A percentile compares a stretch with the other conserved stretches of the same genome.
phyloP scores from a whole-genome alignment of 306 rosid species.

The Lathyrus aphaca region DNA sequence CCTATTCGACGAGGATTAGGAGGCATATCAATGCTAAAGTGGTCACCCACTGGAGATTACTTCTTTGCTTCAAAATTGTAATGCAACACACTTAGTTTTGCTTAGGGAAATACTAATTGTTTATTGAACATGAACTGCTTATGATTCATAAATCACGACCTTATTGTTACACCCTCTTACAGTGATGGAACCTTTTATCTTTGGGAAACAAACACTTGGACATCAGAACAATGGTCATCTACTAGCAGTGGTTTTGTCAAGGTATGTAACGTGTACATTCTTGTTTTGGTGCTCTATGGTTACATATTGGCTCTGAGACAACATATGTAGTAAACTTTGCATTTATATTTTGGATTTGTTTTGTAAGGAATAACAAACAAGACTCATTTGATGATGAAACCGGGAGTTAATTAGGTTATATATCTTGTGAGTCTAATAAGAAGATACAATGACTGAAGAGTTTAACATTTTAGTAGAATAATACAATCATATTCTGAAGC shows the following conservation, averaged over 20 bases:
- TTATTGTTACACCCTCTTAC: conserved; percentile 38
- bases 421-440: not conserved
- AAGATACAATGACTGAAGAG: not conserved
- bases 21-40: conserved; percentile 85
- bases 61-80: conserved; percentile 93
- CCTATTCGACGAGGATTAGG: conserved; percentile 95
- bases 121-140: conserved; percentile 27
- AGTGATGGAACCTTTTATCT: conserved; percentile 97
- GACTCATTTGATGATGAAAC: not conserved
- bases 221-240: conserved; percentile 92
- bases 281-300: conserved; percentile 22
- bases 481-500: conserved; percentile 10
- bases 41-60: conserved; percentile 98
- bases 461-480: not conserved
- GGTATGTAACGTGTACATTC: conserved; percentile 51
- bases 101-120: conserved; percentile 14
- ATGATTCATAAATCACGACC: conserved; percentile 31
- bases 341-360: conserved; percentile 13
- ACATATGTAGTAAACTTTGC: not conserved
- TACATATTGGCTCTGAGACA: conserved; percentile 9
- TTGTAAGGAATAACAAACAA: not conserved
- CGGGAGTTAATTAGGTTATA: not conserved
- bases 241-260: conserved; percentile 86
- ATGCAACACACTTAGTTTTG: conserved; percentile 12
- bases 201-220: conserved; percentile 98